phyloP scores from a whole-genome alignment of 768 basidiomycete genomes.

The Amanita polypyramis region DNA sequence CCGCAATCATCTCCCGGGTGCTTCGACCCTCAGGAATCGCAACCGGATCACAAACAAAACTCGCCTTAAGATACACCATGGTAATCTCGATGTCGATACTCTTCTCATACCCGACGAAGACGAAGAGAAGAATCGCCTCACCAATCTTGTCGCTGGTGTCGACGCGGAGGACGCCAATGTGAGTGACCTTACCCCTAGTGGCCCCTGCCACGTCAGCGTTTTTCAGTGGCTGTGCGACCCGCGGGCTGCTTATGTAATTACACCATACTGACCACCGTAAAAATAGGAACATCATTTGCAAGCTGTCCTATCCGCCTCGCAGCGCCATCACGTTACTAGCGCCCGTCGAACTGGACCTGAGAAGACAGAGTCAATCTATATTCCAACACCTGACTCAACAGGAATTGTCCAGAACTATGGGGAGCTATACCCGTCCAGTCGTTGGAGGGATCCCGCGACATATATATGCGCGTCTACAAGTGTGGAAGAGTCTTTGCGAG shows the following conservation, averaged over 20 bases:
- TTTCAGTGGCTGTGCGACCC: conserved; percentile 39
- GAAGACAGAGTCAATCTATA: conserved; percentile 47
- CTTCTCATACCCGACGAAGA: conserved; percentile 80
- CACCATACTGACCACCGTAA: conserved; percentile 12
- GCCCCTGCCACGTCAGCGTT: conserved; percentile 28
- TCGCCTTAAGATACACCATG: conserved; percentile 75
- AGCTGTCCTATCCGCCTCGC: conserved; percentile 36
- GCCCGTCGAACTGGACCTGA: conserved; percentile 23
- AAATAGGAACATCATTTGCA: conserved; percentile 45
- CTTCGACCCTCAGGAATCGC: conserved; percentile 74
- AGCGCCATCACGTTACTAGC: conserved; percentile 20
- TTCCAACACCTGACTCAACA: conserved; percentile 89
- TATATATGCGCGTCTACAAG: conserved; percentile 80
- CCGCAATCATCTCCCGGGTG: conserved; percentile 68
- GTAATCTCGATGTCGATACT: conserved; percentile 71
- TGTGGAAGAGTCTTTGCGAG: conserved; percentile 62
- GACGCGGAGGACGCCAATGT: conserved; percentile 93
- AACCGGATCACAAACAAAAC: conserved; percentile 92
- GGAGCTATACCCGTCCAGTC: conserved; percentile 55
- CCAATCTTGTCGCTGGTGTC: conserved; percentile 70
- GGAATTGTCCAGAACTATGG: conserved; percentile 72
- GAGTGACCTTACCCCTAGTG: conserved; percentile 34
- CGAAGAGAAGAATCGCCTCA: conserved; percentile 72
- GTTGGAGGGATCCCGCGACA: conserved; percentile 69
- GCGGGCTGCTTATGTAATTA: conserved; percentile 36